Evolutionary conservation across 768 basidiomycete species (phyloP).

Genomic region (Cystobasidiopsis lactophilus): DNA sequence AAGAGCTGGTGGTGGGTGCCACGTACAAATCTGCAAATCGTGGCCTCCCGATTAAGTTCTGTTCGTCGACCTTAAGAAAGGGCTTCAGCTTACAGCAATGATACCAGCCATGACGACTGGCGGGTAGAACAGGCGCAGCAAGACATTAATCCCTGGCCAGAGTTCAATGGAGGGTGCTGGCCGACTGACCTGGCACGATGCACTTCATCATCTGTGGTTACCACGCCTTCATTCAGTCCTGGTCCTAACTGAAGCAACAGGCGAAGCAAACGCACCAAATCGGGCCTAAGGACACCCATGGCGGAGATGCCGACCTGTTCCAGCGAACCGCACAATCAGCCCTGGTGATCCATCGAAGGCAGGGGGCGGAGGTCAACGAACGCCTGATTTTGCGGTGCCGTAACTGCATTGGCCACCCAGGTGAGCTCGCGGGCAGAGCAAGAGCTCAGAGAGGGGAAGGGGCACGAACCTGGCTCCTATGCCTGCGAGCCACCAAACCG

Average conservation of each 20-base stretch:
- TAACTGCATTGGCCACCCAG: slow-evolving; percentile 40
- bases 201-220: slow-evolving; percentile 63
- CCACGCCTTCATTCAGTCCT: not conserved
- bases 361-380: slow-evolving; percentile 23
- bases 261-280: slow-evolving; percentile 26
- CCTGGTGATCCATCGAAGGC: not conserved
- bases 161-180: not conserved
- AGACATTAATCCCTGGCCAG: no score
- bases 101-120: slow-evolving; percentile 98
- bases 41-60: not conserved
- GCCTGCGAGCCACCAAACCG: slow-evolving; percentile 7
- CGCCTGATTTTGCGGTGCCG: slow-evolving; percentile 97
- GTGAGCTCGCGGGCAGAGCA: not conserved
- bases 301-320: slow-evolving; percentile 57
- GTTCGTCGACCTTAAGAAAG: not conserved
- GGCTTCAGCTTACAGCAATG: slow-evolving; percentile 62
- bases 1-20: not conserved
- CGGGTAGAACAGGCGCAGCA: not conserved
- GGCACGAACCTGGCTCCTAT: slow-evolving; percentile 21
- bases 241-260: slow-evolving; percentile 1
- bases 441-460: not conserved
- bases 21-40: slow-evolving; percentile 7
- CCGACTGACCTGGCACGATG: slow-evolving; percentile 40
- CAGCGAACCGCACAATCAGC: not conserved
- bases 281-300: slow-evolving; percentile 90